Percentiles rank a stretch among this genome's conserved stretches.
phyloP scores from a whole-genome alignment of 331 rosid species.

The Acacia concinna region DNA sequence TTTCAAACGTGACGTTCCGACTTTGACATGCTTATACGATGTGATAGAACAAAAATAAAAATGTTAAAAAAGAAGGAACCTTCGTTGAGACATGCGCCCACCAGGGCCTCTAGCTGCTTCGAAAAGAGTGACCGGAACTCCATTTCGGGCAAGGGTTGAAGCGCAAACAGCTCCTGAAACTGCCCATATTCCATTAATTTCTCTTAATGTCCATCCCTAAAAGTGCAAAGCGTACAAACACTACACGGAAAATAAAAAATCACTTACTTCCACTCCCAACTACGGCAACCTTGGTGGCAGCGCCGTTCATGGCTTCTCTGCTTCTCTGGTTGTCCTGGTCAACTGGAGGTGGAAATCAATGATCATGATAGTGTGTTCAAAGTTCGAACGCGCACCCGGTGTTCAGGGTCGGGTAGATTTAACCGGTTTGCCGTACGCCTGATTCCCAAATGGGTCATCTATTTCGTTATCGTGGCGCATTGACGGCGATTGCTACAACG shows the following conservation, averaged over 20 bases:
- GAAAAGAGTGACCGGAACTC: slow-evolving; percentile 71
- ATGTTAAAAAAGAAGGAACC: slow-evolving; percentile 46
- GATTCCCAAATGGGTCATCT: neutral
- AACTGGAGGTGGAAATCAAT: too few relatives aligned
- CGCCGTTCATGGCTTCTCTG: slow-evolving; percentile 45
- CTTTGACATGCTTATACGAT: neutral
- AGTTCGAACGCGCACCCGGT: neutral
- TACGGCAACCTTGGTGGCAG: slow-evolving; percentile 65
- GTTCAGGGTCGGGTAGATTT: neutral
- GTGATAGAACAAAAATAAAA: neutral
- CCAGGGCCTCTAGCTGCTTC: slow-evolving; percentile 97
- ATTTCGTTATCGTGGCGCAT: neutral
- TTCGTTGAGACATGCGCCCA: slow-evolving; percentile 90
- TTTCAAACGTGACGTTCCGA: neutral
- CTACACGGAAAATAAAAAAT: neutral
- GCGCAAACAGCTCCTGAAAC: slow-evolving; percentile 96
- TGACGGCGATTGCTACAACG: too few relatives aligned
- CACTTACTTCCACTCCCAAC: slow-evolving; percentile 85
- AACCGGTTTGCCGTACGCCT: neutral
- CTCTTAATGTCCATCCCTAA: neutral
- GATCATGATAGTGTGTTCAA: neutral
- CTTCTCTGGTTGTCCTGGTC: too few relatives aligned
- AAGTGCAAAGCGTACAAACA: neutral
- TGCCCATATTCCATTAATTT: slow-evolving; percentile 32
- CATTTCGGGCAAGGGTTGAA: slow-evolving; percentile 75